Evolutionary conservation across 192 early-diverging fungal species (phyloP), one percentile per base, ranked within the genome.

Genomic region (Coemansia guatemalensis): DNA sequence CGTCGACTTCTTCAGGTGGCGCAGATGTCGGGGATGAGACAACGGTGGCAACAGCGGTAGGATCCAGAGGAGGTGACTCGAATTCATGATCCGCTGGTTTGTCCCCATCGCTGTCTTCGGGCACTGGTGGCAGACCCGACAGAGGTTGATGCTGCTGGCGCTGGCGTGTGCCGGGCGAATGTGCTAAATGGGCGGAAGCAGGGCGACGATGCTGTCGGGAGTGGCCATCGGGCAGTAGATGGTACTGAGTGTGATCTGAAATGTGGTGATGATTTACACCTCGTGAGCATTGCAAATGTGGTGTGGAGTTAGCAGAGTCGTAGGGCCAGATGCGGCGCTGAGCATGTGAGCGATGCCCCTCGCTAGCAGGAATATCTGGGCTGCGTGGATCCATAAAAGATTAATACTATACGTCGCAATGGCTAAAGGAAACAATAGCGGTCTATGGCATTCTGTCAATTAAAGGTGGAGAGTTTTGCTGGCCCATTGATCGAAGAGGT

Each of bases 31-130:
- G 60, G 32, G 29, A 22, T 7, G 50, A 39, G 17, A 62, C 50
- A 8, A 62, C 35, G 12, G 60, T 62, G 18, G 60, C 60, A 21
- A 62, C 30, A 30, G 50, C 17, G 21, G 50, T 51, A 12, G 60
- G 60, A 51, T 62, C 50, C n/a, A 62, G 47, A 8, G 60, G 60
- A 33, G 60, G 60, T 11, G 60, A 62, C 21, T 62, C 60, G 20
- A 62, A 62, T 25, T 39, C 18, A 7, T 49, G 25, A 25, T 12
- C 18, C 7, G 18, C 22, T 24, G 47, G 17, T 49, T n/a, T 26
- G 21, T 23, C 22, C 8, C 7, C 33, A 18, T 21, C 6, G 11
- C 32, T 35, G 58, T 48, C 24, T 22, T 60, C 27, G 5, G 48
- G 48, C 8, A 33, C 22, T 25, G 48, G 59, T n/a, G 48, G 24